Evolutionary conservation across 768 basidiomycete species (phyloP), one percentile per base, ranked within the genome.

Genomic region (Daedaleopsis nitida): DNA sequence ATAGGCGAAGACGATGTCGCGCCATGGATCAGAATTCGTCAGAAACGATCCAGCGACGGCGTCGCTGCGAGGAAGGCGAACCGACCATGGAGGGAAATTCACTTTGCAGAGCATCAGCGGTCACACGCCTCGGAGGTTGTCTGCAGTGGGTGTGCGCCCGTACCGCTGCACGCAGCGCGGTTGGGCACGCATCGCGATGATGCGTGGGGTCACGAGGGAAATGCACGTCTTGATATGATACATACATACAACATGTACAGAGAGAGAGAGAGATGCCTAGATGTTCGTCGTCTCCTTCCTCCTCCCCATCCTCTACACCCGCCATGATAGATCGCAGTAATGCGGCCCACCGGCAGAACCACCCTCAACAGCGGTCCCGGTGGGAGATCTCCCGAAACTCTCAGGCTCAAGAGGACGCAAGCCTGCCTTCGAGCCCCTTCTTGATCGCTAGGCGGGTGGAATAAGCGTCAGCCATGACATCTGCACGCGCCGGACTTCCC

Each of bases 391-490:
- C 23, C 47, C 47, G 23, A 6, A 11, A 2, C 19, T 49, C 19
- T 24, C 47, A 32, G 47, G 34, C 19, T 63, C 62, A 63, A 6
- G 43, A 37, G 17, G 57, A 58, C 32, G 63, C 51, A 52, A 58
- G 32, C 50, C 58, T 68, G 19, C 63, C 23, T 57, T 75, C 73
- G n/a, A 75, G 63, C 11, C 72, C 70, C 47, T 72, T 70, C 67
- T 75, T 75, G 60, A 75, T 73, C 19, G 74, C 74, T 75, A 39
- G 13, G 55, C 23, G 47, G 47, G 23, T 21, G 47, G 13, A 27
- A 53, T 11, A 39, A 24, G 37, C 37, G 42, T 55, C 17, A 55
- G 37, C 9, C 13, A 9, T 14, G 16, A 27, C 21, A 49, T 50
- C 12, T 14, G 23, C 34, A 49, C 23, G 27, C 27, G 19, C 44